phyloP scores from a whole-genome alignment of 2,329 filamentous ascomycete genomes.

The Cordyceps farinosa region DNA sequence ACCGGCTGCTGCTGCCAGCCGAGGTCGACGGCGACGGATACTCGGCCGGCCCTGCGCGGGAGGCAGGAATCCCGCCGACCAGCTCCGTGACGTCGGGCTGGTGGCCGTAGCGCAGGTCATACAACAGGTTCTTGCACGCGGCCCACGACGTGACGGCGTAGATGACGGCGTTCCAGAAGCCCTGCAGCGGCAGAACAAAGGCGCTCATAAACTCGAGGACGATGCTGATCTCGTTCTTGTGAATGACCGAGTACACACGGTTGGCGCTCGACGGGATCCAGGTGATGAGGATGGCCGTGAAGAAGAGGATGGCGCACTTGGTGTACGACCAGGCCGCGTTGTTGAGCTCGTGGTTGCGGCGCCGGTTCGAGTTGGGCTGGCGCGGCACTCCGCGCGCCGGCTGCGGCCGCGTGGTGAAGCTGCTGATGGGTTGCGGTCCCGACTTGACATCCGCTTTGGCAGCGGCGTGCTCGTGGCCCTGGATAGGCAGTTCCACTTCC shows the following conservation, averaged over 20 bases:
- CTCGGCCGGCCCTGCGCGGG: not conserved
- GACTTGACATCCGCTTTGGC: conserved; percentile 17
- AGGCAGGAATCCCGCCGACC: conserved; percentile 23
- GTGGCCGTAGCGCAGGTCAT: conserved; percentile 33
- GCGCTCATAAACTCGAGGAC: conserved; percentile 67
- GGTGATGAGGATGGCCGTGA: conserved; percentile 66
- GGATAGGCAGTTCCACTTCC: conserved; percentile 29
- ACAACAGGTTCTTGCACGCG: conserved; percentile 51
- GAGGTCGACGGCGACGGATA: not conserved
- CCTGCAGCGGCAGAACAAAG: conserved; percentile 74
- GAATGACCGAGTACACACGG: conserved; percentile 65
- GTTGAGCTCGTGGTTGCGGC: conserved; percentile 50
- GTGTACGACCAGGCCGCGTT: conserved; percentile 67
- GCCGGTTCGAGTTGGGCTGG: conserved; percentile 28
- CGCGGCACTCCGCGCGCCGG: conserved; percentile 18
- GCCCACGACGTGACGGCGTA: conserved; percentile 68
- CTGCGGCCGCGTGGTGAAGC: conserved; percentile 22
- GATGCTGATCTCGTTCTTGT: conserved; percentile 50
- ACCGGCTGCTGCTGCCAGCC: conserved; percentile 3
- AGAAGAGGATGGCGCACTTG: conserved; percentile 68
- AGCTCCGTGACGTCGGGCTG: conserved; percentile 35
- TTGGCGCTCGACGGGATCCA: conserved; percentile 78
- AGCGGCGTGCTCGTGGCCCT: conserved; percentile 22
- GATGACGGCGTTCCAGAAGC: conserved; percentile 80
- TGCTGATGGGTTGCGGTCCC: conserved; percentile 19